Evolutionary conservation across 495 filamentous ascomycete species (phyloP).

Genomic region (Penicillium bovifimosum): DNA sequence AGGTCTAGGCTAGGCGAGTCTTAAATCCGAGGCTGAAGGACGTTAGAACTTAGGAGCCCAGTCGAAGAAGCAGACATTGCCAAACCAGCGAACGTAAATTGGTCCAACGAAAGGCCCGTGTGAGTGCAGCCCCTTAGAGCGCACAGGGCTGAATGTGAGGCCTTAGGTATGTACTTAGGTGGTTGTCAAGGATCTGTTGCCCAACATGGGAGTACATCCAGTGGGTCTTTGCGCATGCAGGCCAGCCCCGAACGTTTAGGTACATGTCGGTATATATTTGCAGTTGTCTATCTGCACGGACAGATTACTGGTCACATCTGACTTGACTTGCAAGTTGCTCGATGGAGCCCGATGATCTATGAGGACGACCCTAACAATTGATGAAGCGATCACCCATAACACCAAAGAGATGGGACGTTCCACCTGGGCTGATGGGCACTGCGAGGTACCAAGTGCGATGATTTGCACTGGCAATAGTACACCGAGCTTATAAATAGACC

Average conservation of each 20-base stretch:
- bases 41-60: background rate
- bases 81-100: background rate
- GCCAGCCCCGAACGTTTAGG: slow-evolving; percentile 6
- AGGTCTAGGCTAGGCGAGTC: background rate
- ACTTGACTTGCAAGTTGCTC: background rate
- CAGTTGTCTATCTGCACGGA: slow-evolving; percentile 12
- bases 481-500: background rate
- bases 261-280: background rate
- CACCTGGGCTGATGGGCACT: too few species aligned
- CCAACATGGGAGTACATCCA: slow-evolving; percentile 1
- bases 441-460: background rate
- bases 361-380: background rate
- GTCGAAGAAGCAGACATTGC: background rate
- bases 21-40: background rate
- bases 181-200: slow-evolving; percentile 1
- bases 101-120: background rate
- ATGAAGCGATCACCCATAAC: slow-evolving; percentile 4
- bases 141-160: background rate
- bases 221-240: slow-evolving; percentile 18
- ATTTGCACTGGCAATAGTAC: background rate
- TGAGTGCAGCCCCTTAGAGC: background rate
- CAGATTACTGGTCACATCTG: background rate
- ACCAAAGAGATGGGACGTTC: background rate
- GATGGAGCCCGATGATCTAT: background rate
- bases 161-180: too few species aligned